Evolutionary conservation across 2,329 filamentous ascomycete genomes (phyloP), one percentile per base, ranked within the genome.

Genomic region (Colletotrichum incanum): DNA sequence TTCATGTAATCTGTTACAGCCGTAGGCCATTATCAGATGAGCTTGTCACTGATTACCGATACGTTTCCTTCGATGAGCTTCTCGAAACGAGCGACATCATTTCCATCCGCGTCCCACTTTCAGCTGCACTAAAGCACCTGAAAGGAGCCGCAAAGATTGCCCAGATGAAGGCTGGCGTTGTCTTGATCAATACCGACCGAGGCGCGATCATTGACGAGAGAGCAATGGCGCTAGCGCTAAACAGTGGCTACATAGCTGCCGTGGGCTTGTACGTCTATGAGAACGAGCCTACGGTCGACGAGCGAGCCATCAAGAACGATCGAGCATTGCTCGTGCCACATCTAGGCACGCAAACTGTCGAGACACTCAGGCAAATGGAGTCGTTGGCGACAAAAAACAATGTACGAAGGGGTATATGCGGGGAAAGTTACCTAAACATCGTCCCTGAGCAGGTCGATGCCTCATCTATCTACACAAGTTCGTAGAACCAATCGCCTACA

Each of bases 261-360:
- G 86, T 83, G 0, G 89, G 88, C 0, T 76, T 91, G 41, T 89
- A 91, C 73, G 88, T 91, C 12, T 91, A 86, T 66, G 88, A 91
- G 76, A 75, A 81, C 61, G 89, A 91, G 79, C 92, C 92, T 0
- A 83, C 86, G 73, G 82, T 93, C 6, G 89, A 93, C 74, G 87
- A 89, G 2, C 88, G 87, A 0, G 81, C 93, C 20, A 67, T 92
- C 2, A 81, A 81, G 63, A 92, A 92, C 75, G 86, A 86, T 5
- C 85, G 89, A 73, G 90, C 91, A 0, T 82, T 92, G 67, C 81
- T 93, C 23, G 80, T 93, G 54, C 92, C 92, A 45, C 92, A 93
- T 76, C 87, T 93, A 82, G 92, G 92, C 0, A 93, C 91, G 0
- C 90, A 86, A 80, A 93, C 90, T 0, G 81, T 86, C 12, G 91